Percentiles rank a stretch among this genome's conserved stretches.
These are phyloP conservation scores for Dendrobium nobile DNA, from an alignment of 106 monocot species.

Conservation along the genomic window DNA sequence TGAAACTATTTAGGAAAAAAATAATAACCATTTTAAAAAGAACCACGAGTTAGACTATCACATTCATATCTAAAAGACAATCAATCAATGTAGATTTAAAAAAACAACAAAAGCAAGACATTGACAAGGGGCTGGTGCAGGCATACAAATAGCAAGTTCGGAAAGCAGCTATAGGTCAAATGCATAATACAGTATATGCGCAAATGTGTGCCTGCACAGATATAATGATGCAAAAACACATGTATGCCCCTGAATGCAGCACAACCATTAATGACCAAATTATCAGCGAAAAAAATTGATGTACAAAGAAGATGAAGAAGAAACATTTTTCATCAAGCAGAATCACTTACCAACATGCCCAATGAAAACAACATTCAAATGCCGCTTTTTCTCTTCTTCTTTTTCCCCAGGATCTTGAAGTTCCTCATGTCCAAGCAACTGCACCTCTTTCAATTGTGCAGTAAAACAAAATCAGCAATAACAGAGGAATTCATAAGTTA, in stretches of 20 bases:
- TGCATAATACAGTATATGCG: not conserved
- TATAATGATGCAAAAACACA: slow-evolving; percentile 1
- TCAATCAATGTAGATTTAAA: not conserved
- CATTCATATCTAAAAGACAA: not conserved
- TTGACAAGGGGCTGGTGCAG: not conserved
- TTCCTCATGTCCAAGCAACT: not conserved
- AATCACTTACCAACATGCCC: slow-evolving; percentile 12
- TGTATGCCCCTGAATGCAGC: not conserved
- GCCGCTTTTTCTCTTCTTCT: slow-evolving; percentile 11
- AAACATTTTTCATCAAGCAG: not conserved
- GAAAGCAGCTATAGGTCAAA: not conserved
- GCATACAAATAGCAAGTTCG: not conserved
- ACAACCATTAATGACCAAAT: not conserved
- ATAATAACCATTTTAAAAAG: not conserved
- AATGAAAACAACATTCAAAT: slow-evolving; percentile 14
- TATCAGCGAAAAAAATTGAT: not conserved
- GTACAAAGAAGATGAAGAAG: not conserved
- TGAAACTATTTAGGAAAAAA: not conserved
- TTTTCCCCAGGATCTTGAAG: not conserved
- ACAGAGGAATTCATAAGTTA: not conserved
- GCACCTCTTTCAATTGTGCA: not conserved
- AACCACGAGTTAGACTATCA: not conserved
- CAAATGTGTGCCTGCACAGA: not conserved
- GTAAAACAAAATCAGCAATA: not conserved
- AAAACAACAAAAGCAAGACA: not conserved